Percentiles rank a stretch among this genome's conserved stretches.
Conservation (phyloP, 164 flowering plant species). For the Cinnamomum micranthum region DNA sequence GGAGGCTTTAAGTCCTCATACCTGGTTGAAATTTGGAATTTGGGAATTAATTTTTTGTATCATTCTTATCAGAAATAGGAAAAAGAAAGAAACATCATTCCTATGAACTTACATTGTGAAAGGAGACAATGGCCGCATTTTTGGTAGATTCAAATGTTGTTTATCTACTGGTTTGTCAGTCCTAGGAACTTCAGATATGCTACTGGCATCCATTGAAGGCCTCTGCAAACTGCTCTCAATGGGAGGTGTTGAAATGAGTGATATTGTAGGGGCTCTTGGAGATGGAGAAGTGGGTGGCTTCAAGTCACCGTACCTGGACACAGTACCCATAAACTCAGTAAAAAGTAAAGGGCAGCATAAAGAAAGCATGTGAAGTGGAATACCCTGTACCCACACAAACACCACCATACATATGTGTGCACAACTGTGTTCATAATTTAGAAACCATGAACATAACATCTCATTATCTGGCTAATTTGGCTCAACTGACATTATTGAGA, state of each 20-base stretch:
- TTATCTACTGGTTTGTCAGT: constrained; percentile 15
- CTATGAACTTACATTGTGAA: constrained; percentile 43
- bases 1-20: constrained; percentile 88
- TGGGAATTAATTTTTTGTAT: not conserved
- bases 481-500: too few species aligned
- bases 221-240: constrained; percentile 6
- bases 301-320: constrained; percentile 68
- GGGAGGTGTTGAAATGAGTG: constrained; percentile 13
- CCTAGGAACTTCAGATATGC: constrained; percentile 9
- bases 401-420: not conserved
- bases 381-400: not conserved
- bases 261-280: constrained; percentile 34
- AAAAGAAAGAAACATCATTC: not conserved
- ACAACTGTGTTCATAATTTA: not conserved
- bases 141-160: constrained; percentile 17
- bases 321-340: not conserved
- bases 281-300: constrained; percentile 78
- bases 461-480: too few species aligned
- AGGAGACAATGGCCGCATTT: constrained; percentile 54
- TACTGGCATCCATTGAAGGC: constrained; percentile 10
- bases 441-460: too few species aligned
- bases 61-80: not conserved
- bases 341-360: not conserved
- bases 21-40: constrained; percentile 34
- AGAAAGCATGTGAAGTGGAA: not conserved